Conservation (phyloP, 1,284 basidiomycete genomes). For the Austroboletus olivaceoglutinosus region DNA sequence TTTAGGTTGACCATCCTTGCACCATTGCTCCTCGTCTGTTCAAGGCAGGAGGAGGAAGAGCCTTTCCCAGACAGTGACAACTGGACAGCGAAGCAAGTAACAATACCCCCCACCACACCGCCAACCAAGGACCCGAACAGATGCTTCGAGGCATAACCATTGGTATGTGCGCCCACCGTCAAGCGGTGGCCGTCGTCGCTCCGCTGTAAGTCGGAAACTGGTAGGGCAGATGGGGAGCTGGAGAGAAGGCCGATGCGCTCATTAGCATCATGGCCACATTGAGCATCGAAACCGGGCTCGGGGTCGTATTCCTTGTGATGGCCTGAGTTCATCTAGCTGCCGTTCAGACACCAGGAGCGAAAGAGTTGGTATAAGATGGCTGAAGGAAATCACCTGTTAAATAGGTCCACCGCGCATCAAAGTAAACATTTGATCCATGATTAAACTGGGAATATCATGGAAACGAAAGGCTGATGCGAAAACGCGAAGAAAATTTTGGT, state of each 20-base stretch:
- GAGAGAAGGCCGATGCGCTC: slow-evolving; percentile 24
- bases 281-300: slow-evolving; percentile 15
- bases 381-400: not conserved
- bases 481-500: too few relatives aligned
- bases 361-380: too few relatives aligned
- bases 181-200: not conserved
- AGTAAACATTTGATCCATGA: not conserved
- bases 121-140: not conserved
- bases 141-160: not conserved
- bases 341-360: not conserved
- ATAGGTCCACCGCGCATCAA: not conserved
- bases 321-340: slow-evolving; percentile 8
- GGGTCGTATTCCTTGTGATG: slow-evolving; percentile 24
- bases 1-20: not conserved
- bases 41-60: too few relatives aligned
- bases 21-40: too few relatives aligned
- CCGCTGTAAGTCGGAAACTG: not conserved
- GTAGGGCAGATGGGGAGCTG: slow-evolving; percentile 3
- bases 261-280: not conserved
- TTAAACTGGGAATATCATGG: not conserved
- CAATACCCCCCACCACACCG: too few relatives aligned
- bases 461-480: not conserved
- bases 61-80: too few relatives aligned
- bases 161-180: not conserved
- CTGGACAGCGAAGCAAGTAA: too few relatives aligned